A percentile compares a stretch with the other conserved stretches of the same genome.
phyloP scores from a whole-genome alignment of 2,329 filamentous ascomycete species.

The Podosphaera fusca region DNA sequence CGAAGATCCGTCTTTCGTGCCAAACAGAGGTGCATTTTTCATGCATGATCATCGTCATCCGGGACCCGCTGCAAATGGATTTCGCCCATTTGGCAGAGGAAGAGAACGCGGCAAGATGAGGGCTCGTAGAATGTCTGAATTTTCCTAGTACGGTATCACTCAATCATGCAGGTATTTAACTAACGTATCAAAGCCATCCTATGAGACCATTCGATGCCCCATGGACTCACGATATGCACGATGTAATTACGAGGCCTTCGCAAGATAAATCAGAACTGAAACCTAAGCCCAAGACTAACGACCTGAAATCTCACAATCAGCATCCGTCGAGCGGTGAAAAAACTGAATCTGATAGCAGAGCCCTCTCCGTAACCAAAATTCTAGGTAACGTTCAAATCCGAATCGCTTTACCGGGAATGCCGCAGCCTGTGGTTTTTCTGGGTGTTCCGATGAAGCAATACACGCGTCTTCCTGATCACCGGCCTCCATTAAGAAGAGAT shows the following conservation, averaged over 20 bases:
- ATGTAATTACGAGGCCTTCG: slow-evolving; percentile 23
- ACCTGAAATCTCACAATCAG: slow-evolving; percentile 15
- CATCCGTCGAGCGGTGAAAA: slow-evolving; percentile 22
- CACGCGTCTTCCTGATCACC: slow-evolving; percentile 81
- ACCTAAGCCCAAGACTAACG: slow-evolving; percentile 17
- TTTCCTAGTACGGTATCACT: slow-evolving; percentile 34
- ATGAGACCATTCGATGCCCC: slow-evolving; percentile 43
- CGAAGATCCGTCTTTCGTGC: slow-evolving; percentile 78
- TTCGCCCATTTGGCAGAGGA: slow-evolving; percentile 46
- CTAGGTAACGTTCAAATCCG: slow-evolving; percentile 71
- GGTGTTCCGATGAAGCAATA: slow-evolving; percentile 71
- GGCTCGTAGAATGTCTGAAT: slow-evolving; percentile 32
- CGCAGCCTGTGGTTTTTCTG: slow-evolving; percentile 44
- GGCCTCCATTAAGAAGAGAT: slow-evolving; percentile 78
- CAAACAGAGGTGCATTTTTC: slow-evolving; percentile 85
- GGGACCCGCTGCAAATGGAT: slow-evolving; percentile 54
- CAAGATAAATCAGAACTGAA: slow-evolving; percentile 19
- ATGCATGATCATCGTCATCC: slow-evolving; percentile 82
- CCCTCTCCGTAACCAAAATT: slow-evolving; percentile 61
- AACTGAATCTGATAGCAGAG: slow-evolving; percentile 44
- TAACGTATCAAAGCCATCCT: slow-evolving; percentile 10
- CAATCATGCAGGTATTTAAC: background rate
- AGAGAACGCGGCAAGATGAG: slow-evolving; percentile 34
- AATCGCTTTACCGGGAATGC: slow-evolving; percentile 57
- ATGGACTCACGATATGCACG: slow-evolving; percentile 93